These are phyloP conservation scores for Aotearoamyces nothofagi DNA, from an alignment of 2,329 filamentous ascomycete species.

Conservation along the genomic window DNA sequence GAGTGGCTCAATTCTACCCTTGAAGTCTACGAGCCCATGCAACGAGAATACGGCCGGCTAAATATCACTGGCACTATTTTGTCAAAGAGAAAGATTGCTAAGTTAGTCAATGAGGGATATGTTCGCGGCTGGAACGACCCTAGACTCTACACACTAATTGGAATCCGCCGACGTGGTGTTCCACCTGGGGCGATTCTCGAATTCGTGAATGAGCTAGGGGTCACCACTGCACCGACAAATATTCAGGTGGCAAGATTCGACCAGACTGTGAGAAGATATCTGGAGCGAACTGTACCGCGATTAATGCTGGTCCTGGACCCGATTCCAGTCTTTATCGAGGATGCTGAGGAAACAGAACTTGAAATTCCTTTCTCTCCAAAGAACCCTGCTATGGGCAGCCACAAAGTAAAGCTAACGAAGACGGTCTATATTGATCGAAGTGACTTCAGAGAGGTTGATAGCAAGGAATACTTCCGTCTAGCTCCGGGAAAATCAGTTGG, in stretches of 20 bases:
- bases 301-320: slow-evolving; percentile 85
- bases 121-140: slow-evolving; percentile 89
- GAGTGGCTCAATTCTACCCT: slow-evolving; percentile 77
- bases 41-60: slow-evolving; percentile 68
- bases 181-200: slow-evolving; percentile 79
- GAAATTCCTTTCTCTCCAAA: slow-evolving; percentile 72
- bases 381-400: slow-evolving; percentile 50
- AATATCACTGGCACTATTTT: slow-evolving; percentile 76
- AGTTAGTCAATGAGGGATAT: slow-evolving; percentile 61
- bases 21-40: slow-evolving; percentile 82
- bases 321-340: slow-evolving; percentile 67
- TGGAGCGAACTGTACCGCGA: slow-evolving; percentile 76
- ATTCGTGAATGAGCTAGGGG: slow-evolving; percentile 83
- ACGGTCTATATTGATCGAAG: slow-evolving; percentile 73
- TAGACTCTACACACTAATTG: slow-evolving; percentile 75
- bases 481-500: slow-evolving; percentile 62
- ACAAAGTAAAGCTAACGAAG: slow-evolving; percentile 50
- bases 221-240: slow-evolving; percentile 66
- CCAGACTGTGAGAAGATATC: slow-evolving; percentile 67
- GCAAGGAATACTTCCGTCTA: slow-evolving; percentile 63
- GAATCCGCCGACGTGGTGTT: slow-evolving; percentile 67
- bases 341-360: slow-evolving; percentile 55
- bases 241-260: slow-evolving; percentile 79
- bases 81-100: slow-evolving; percentile 71
- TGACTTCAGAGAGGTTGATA: slow-evolving; percentile 62